Evolutionary conservation across 495 filamentous ascomycete species (phyloP).

Genomic region (Aspergillus bertholletiae): DNA sequence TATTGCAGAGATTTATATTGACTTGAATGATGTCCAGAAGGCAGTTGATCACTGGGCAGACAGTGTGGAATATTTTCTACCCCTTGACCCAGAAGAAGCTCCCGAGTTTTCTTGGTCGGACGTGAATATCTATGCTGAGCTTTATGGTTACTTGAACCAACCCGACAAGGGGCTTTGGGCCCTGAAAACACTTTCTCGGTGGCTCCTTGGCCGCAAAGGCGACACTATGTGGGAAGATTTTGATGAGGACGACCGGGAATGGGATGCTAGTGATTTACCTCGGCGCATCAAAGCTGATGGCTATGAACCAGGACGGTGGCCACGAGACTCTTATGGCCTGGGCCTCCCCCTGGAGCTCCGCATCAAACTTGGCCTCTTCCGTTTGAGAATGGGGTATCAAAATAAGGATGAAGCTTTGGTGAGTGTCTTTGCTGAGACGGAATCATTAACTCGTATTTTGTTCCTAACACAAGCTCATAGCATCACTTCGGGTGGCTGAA

Average conservation of each 20-base stretch:
- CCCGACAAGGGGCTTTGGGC: constrained; percentile 61
- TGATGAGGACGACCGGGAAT: constrained; percentile 82
- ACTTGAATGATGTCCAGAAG: constrained; percentile 50
- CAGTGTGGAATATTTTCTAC: constrained; percentile 54
- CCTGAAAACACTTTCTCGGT: constrained; percentile 69
- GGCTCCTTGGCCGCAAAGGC: constrained; percentile 71
- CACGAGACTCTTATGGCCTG: constrained; percentile 61
- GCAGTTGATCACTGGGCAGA: constrained; percentile 59
- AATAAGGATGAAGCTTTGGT: constrained; percentile 75
- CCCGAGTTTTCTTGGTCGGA: constrained; percentile 75
- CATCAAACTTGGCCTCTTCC: constrained; percentile 80
- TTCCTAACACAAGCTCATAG: constrained; percentile 27
- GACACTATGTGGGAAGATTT: constrained; percentile 81
- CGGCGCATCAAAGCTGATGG: constrained; percentile 56
- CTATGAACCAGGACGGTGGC: constrained; percentile 53
- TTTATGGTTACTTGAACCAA: constrained; percentile 60
- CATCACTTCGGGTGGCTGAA: constrained; percentile 64
- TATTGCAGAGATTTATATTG: constrained; percentile 62
- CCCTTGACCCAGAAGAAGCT: constrained; percentile 42
- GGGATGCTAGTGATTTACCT: constrained; percentile 72
- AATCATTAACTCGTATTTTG: neutral
- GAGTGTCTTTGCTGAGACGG: constrained; percentile 25
- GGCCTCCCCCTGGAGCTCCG: constrained; percentile 80
- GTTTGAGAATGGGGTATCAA: constrained; percentile 58
- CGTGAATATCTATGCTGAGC: constrained; percentile 76